These are phyloP conservation scores for Fusarium sp. DNA, from an alignment of 2,329 filamentous ascomycete genomes.

Conservation along the genomic window DNA sequence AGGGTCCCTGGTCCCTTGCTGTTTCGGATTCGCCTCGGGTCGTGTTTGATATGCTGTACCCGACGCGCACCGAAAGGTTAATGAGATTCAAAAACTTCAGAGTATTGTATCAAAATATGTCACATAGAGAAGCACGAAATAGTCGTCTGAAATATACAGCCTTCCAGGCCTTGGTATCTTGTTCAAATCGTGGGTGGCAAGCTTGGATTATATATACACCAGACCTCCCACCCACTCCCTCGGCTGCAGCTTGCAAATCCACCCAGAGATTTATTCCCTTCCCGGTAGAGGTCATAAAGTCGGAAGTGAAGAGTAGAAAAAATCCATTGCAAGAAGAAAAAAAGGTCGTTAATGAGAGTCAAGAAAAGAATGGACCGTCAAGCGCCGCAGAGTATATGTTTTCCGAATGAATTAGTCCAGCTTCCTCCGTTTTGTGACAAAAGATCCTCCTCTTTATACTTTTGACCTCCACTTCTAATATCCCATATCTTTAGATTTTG, in stretches of 20 bases:
- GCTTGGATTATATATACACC: conserved; percentile 39
- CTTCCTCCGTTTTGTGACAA: conserved; percentile 24
- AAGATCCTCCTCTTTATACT: conserved; percentile 15
- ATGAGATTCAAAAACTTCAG: conserved; percentile 15
- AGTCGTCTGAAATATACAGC: conserved; percentile 2
- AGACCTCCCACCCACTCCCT: not conserved
- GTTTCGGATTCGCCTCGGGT: conserved; percentile 34
- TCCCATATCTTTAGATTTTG: conserved; percentile 27
- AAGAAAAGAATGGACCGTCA: conserved; percentile 36
- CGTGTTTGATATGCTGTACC: conserved; percentile 28
- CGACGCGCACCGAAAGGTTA: conserved; percentile 20
- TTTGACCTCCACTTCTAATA: conserved; percentile 25
- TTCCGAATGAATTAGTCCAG: conserved; percentile 24
- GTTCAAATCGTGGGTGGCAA: conserved; percentile 31
- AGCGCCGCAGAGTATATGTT: conserved; percentile 33
- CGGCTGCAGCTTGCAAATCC: conserved; percentile 11
- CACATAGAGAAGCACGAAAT: not conserved
- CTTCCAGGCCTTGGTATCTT: conserved; percentile 34
- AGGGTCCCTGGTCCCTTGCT: conserved; percentile 7
- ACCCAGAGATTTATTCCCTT: conserved; percentile 19
- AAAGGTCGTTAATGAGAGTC: conserved; percentile 33
- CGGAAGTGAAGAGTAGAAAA: conserved; percentile 13
- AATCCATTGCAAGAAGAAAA: conserved; percentile 4
- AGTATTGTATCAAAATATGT: conserved; percentile 2
- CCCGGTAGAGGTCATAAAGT: conserved; percentile 32